A percentile compares a stretch with the other conserved stretches of the same genome.
Evolutionary conservation across 2,329 filamentous ascomycete genomes (phyloP).

Genomic region (Dactylellina drechsleri): DNA sequence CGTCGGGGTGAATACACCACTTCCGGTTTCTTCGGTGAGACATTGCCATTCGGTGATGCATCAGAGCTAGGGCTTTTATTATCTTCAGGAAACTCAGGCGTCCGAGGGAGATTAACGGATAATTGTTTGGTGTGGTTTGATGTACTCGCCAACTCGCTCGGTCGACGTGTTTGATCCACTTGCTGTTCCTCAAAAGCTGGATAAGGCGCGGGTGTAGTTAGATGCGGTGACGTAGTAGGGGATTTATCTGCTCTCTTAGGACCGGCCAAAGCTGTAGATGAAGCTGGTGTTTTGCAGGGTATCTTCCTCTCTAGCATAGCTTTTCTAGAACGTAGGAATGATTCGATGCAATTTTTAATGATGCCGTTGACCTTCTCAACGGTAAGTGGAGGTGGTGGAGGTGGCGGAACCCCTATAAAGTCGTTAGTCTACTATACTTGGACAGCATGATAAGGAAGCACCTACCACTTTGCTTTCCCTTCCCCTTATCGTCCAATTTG

Average conservation of each 20-base stretch:
- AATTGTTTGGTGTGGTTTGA: conserved; percentile 25
- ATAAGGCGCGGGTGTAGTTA: conserved; percentile 48
- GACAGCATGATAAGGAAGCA: conserved; percentile 33
- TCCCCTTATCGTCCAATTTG: conserved; percentile 57
- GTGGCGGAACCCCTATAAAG: conserved; percentile 39
- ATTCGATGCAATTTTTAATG: conserved; percentile 67
- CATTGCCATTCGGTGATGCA: conserved; percentile 5
- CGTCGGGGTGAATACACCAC: conserved; percentile 64
- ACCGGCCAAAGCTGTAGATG: conserved; percentile 30
- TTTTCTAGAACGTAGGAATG: conserved; percentile 64
- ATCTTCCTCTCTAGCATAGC: conserved; percentile 56
- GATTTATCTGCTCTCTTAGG: conserved; percentile 29
- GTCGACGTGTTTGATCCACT: conserved; percentile 61
- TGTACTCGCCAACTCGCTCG: conserved; percentile 33
- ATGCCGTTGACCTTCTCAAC: conserved; percentile 70
- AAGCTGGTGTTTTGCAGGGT: conserved; percentile 29
- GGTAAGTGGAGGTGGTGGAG: conserved; percentile 67
- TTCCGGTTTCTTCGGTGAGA: conserved; percentile 31
- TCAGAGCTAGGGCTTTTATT: conserved; percentile 52
- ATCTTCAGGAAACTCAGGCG: conserved; percentile 41
- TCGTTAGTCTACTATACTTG: conserved; percentile 56
- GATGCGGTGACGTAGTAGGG: conserved; percentile 57
- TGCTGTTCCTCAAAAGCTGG: conserved; percentile 63
- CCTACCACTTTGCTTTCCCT: conserved; percentile 55
- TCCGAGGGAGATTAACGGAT: conserved; percentile 54